A percentile compares a stretch with the other conserved stretches of the same genome.
These are phyloP conservation scores for Sclerotiophoma versabilis DNA, from an alignment of 2,329 filamentous ascomycete species.

Conservation along the genomic window DNA sequence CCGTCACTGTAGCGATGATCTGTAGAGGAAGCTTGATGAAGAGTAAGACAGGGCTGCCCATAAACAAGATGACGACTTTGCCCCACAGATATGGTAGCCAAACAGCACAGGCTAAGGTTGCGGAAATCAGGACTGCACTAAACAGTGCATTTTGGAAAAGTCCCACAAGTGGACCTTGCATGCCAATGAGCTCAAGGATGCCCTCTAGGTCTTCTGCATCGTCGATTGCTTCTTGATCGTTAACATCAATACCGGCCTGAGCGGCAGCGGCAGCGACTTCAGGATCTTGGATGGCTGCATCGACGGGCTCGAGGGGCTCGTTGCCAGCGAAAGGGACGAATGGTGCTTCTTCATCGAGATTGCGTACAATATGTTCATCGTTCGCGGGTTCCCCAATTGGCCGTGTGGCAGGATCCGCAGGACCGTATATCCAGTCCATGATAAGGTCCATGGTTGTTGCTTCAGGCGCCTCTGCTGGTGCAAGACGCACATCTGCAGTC, in stretches of 20 bases:
- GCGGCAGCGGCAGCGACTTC: conserved; percentile 71
- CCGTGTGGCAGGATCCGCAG: conserved; percentile 47
- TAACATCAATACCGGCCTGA: conserved; percentile 71
- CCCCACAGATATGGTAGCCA: conserved; percentile 94
- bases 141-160: conserved; percentile 96
- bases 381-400: conserved; percentile 47
- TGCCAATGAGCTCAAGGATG: conserved; percentile 92
- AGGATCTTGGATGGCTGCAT: conserved; percentile 54
- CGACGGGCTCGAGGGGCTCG: conserved; percentile 35
- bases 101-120: conserved; percentile 84
- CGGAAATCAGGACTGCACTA: conserved; percentile 83
- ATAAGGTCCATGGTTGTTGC: conserved; percentile 39
- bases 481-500: conserved; percentile 13
- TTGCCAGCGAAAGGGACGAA: conserved; percentile 63
- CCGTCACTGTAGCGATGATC: conserved; percentile 75
- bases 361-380: conserved; percentile 67
- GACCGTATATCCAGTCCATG: conserved; percentile 59
- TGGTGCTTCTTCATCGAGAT: conserved; percentile 66
- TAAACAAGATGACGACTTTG: conserved; percentile 78
- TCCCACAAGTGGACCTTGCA: conserved; percentile 89
- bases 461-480: conserved; percentile 19
- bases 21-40: conserved; percentile 73
- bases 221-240: conserved; percentile 74
- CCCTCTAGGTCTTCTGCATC: conserved; percentile 94
- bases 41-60: conserved; percentile 77